Percentiles rank a stretch among this genome's conserved stretches.
Evolutionary conservation across 139 green algal genomes (phyloP).

Genomic region (Protoeuglena noctilucae): DNA sequence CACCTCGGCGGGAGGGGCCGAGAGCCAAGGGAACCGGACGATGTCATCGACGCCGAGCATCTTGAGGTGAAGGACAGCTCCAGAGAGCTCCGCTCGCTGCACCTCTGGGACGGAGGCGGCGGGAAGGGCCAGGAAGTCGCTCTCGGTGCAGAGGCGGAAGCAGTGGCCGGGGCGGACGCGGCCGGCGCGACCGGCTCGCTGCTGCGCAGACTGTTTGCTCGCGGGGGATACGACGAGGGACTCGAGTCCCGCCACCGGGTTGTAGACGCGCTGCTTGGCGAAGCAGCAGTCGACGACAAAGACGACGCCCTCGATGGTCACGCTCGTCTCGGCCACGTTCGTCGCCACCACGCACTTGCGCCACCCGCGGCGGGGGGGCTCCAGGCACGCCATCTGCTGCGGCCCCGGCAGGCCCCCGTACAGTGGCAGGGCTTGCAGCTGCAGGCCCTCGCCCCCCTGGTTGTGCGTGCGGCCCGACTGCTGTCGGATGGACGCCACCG

Average conservation of each 20-base stretch:
- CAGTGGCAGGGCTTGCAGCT: conserved; percentile 38
- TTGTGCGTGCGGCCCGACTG: conserved; percentile 30
- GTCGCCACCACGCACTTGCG: conserved; percentile 72
- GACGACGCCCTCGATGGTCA: conserved; percentile 61
- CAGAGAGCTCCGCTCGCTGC: conserved; percentile 46
- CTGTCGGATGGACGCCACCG: conserved; percentile 39
- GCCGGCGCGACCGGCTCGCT: conserved; percentile 55
- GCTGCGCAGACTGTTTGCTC: conserved; percentile 23
- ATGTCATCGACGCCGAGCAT: conserved; percentile 78
- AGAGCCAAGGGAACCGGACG: conserved; percentile 78
- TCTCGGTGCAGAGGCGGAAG: conserved; percentile 71
- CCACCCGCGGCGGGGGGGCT: conserved; percentile 33
- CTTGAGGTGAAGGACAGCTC: conserved; percentile 63
- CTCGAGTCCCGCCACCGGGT: conserved; percentile 48
- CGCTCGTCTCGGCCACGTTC: conserved; percentile 78
- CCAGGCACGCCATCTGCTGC: conserved; percentile 45
- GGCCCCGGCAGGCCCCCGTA: conserved; percentile 57
- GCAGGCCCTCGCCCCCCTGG: conserved; percentile 6
- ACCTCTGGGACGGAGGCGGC: conserved; percentile 43
- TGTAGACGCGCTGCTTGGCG: conserved; percentile 57
- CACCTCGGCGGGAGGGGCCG: conserved; percentile 68
- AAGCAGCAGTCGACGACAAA: conserved; percentile 81
- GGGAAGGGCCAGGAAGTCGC: conserved; percentile 24
- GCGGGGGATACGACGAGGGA: conserved; percentile 36
- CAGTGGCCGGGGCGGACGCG: conserved; percentile 58